Percentiles rank a stretch among this genome's conserved stretches.
These are phyloP conservation scores for Aureobasidium vineae DNA, from an alignment of 2,329 filamentous ascomycete genomes.

Conservation along the genomic window DNA sequence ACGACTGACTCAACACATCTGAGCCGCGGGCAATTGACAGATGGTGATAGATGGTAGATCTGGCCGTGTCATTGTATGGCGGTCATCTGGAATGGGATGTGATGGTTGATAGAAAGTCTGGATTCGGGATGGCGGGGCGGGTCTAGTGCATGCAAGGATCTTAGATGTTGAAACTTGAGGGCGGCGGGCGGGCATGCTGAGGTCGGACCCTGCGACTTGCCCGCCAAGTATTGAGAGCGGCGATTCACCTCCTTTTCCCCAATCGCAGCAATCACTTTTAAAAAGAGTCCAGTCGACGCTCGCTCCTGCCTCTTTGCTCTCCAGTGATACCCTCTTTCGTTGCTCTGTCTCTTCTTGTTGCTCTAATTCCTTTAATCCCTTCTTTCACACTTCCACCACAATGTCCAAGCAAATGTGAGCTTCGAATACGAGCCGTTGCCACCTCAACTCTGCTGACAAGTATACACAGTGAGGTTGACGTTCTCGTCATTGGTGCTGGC, in stretches of 20 bases:
- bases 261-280: constrained; percentile 11
- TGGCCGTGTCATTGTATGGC: not conserved
- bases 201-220: constrained; percentile 1
- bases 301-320: constrained; percentile 2
- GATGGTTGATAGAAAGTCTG: constrained; percentile 13
- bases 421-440: constrained; percentile 21
- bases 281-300: constrained; percentile 3
- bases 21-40: not conserved
- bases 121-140: constrained; percentile 18
- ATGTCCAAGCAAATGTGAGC: constrained; percentile 30
- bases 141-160: constrained; percentile 16
- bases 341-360: constrained; percentile 18
- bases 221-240: constrained; percentile 20
- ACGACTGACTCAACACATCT: not conserved
- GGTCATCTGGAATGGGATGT: not conserved
- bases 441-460: constrained; percentile 22
- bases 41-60: constrained; percentile 2
- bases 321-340: constrained; percentile 27
- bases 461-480: constrained; percentile 75
- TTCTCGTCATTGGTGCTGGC: constrained; percentile 96
- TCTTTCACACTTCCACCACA: constrained; percentile 26
- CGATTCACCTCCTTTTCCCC: constrained; percentile 19
- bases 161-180: constrained; percentile 12
- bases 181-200: not conserved
- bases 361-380: constrained; percentile 7